Evolutionary conservation across 495 filamentous ascomycete genomes (phyloP).

Genomic region (Penicillium cinerascens): DNA sequence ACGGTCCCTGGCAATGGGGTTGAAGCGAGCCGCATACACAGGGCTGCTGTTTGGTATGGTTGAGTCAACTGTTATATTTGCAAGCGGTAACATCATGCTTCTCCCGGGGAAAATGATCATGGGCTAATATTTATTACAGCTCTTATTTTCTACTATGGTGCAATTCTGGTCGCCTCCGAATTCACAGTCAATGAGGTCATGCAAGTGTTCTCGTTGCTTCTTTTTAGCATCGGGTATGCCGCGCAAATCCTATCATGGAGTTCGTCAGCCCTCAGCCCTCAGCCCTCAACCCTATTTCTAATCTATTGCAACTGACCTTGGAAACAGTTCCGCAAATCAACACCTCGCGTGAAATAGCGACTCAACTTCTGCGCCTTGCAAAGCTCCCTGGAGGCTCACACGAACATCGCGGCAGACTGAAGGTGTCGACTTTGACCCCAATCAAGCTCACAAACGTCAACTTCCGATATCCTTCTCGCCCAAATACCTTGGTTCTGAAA

Average conservation of each 20-base stretch:
- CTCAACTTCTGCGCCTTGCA: constrained; percentile 69
- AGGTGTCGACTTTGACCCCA: constrained; percentile 51
- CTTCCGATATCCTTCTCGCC: constrained; percentile 67
- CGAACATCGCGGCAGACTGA: constrained; percentile 51
- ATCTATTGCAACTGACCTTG: constrained; percentile 3
- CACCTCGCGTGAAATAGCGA: constrained; percentile 66
- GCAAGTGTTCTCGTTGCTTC: constrained; percentile 73
- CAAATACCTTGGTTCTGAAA: constrained; percentile 50
- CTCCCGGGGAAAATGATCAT: neutral
- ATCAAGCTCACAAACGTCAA: constrained; percentile 56
- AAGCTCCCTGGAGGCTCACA: constrained; percentile 55
- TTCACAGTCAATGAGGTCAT: constrained; percentile 57
- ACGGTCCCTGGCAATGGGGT: constrained; percentile 24
- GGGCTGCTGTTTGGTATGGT: constrained; percentile 74
- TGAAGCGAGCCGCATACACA: constrained; percentile 51
- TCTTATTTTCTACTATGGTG: constrained; percentile 80
- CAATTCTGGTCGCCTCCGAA: constrained; percentile 52
- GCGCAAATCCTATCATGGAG: constrained; percentile 63
- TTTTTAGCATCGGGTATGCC: constrained; percentile 74
- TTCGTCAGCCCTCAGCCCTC: constrained; percentile 19
- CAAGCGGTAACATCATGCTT: constrained; percentile 47
- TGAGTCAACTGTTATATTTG: constrained; percentile 65
- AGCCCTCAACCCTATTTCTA: neutral
- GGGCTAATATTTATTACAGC: constrained; percentile 40
- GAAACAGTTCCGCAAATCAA: constrained; percentile 70